phyloP scores from a whole-genome alignment of 768 basidiomycete species.

The Leccinum variicolor region DNA sequence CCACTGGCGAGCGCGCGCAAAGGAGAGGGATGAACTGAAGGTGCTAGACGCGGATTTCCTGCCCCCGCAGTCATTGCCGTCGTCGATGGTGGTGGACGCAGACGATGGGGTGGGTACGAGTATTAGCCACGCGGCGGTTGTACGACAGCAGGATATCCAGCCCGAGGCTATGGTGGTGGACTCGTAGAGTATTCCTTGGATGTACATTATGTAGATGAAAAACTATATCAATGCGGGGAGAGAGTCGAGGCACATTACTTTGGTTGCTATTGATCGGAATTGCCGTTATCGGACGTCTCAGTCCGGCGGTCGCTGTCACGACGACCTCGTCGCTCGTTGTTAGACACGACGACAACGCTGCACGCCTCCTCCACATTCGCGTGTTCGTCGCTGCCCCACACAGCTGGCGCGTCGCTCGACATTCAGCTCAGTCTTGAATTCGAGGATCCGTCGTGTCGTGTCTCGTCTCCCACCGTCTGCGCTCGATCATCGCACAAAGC shows the following conservation, averaged over 20 bases:
- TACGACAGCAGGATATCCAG: constrained; percentile 3
- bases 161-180: constrained; percentile 20
- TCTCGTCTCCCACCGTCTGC: constrained; percentile 36
- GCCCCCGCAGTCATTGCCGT: constrained; percentile 6
- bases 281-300: constrained; percentile 21
- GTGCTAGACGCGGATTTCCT: constrained; percentile 15
- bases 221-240: not conserved
- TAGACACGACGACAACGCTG: constrained; percentile 12
- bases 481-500: constrained; percentile 33
- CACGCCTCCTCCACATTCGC: not conserved
- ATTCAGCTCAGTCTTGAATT: not conserved
- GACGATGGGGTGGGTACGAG: not conserved
- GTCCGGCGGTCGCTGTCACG: constrained; percentile 6
- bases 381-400: not conserved
- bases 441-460: constrained; percentile 52
- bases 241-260: not conserved
- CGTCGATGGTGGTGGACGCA: constrained; percentile 2
- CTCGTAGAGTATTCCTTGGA: not conserved
- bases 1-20: constrained; percentile 34
- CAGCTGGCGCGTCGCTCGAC: constrained; percentile 5
- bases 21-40: constrained; percentile 26
- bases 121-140: not conserved
- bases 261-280: constrained; percentile 16
- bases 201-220: too few species aligned
- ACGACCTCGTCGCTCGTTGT: constrained; percentile 10